Base-by-base conservation (phyloP, 2,329 filamentous ascomycete genomes). In the Gaeumannomyces sp. region DNA sequence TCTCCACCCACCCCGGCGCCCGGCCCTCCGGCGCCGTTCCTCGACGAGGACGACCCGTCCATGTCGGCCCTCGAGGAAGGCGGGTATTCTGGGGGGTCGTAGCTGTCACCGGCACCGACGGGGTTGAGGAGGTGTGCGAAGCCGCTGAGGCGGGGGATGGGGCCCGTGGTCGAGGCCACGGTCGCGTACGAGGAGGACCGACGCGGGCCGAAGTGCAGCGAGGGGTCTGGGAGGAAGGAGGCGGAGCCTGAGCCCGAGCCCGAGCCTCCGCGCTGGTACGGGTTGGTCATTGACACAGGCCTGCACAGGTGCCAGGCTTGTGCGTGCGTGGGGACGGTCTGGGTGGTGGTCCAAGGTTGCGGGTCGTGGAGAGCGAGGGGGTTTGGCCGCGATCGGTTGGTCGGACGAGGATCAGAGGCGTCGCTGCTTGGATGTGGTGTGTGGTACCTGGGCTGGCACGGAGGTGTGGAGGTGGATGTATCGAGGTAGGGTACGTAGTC, bases 41-140 rank as follows among this genome's bases (percentile, higher is more conserved):
- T 53, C 45, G 45, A 53, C 45, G 45, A 53, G 16, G 38, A 45
- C 38, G 38, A 19, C 19, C 45, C 57, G 25, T 59, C 57, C 57
- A 59, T 27, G 25, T 59, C 57, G 25, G 25, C 57, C 25, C 25
- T 27, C 28, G 28, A 38, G 27, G 31, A 38, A 2, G 59, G 57
- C 25, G 57, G 57, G 25, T 59, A 59, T 27, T 53, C 45, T 53
- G 57, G 57, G 25, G 16, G 29, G 29, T 59, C 35, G 59, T 64
- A 61, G 57, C 59, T 27, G 45, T n/a, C 56, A 27, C n/a, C 11
- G 33, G 28, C 29, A 57, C 8, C 11, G 19, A 71, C 64, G n/a
- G 75, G 70, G 65, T 78, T 70, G 65, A 73, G 89, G 61, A 63
- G 78, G 69, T 87, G 83, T 4, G 84, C 82, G 71, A 84, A 83